Base-by-base conservation (phyloP, 768 basidiomycete genomes). In the Boletus rubroflammeus region DNA sequence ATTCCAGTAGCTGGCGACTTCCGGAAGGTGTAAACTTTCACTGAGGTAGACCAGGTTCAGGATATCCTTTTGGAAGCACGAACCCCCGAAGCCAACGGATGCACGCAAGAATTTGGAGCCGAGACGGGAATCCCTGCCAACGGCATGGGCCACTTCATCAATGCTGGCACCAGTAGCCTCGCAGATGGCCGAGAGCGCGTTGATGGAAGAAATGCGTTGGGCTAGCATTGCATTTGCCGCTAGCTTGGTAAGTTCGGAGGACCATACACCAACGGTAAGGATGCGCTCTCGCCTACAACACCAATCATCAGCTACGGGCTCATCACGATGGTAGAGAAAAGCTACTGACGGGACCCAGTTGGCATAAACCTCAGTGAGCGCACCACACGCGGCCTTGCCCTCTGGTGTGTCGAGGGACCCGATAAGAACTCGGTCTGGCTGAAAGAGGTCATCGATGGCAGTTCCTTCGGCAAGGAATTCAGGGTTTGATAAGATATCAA, bases 61-160 rank as follows among this genome's bases (percentile, higher is more conserved):
- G 73, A 98, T 98, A 68, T 99, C 96, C 73, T 99, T 98, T 76
- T 98, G 96, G 90, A 99, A 99, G 77, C 96, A 99, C 13, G 89
- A 92, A 35, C 97, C 97, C 57, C 97, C 96, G 65, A 99, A 99
- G 21, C 97, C 96, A 64, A 97, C 94, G 46, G 87, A 90, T 39
- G 93, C 90, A 69, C 90, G 93, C 67, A 99, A 78, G 83, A 99
- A 99, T 72, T 90, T 96, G 63, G 93, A 82, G 4, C 97, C 97
- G 50, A 99, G 81, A 55, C 97, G 92, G 19, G 86, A 80, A 73
- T 99, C 97, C 65, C 84, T 87, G 15, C 97, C 97, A 64, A 98
- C 86, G 9, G 97, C 95, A 67, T 90, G 80, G 1, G 96, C 86
- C 54, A 98, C 96, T 74, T 98, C 97, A 72, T 98, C 95, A 55